Evolutionary conservation across 768 basidiomycete species (phyloP), one percentile per base, ranked within the genome.

Genomic region (Lactarius sp.): DNA sequence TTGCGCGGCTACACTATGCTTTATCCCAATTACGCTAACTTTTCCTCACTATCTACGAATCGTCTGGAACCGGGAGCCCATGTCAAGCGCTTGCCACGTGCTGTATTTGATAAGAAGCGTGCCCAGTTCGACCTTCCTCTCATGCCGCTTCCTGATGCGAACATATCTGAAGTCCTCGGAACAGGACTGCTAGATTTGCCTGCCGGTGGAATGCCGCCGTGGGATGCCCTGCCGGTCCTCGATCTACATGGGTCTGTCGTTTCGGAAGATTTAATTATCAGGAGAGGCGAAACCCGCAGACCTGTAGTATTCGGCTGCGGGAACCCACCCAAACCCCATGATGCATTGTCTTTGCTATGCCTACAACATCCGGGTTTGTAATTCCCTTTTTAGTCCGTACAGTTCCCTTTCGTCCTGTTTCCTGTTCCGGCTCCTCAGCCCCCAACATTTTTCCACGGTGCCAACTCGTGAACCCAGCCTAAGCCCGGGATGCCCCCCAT

Each of bases 1-100:
- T 79, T 94, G 14, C 84, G 85, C 6, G 90, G 92, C 3, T 92
- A 91, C 73, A 83, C 85, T 56, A 94, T 94, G 92, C 82, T 94
- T 36, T 94, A 94, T 70, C 92, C 92, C 12, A 94, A 94, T 75
- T 94, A 83, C 70, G 80, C 77, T 47, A 79, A 77, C 50, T 92
- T 85, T 69, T 72, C 79, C 42, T 92, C 91, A 34, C 73, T 94
- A 7, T 94, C 93, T 64, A 94, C 91, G n/a, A 94, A 94, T 72
- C 92, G 92, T 70, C 80, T 94, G 59, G 92, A 94, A 76, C 79
- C 85, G 18, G 92, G 92, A 36, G 85, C 86, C 46, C 92, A 94
- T 69, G 90, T 94, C 53, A 83, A 82, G 70, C 77, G 78, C 50
- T 76, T 78, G 22, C 81, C 84, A 18, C 75, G 73, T 10, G 76